phyloP scores from a whole-genome alignment of 176 grass and related monocot genomes.

The Tillandsia fasciculata region DNA sequence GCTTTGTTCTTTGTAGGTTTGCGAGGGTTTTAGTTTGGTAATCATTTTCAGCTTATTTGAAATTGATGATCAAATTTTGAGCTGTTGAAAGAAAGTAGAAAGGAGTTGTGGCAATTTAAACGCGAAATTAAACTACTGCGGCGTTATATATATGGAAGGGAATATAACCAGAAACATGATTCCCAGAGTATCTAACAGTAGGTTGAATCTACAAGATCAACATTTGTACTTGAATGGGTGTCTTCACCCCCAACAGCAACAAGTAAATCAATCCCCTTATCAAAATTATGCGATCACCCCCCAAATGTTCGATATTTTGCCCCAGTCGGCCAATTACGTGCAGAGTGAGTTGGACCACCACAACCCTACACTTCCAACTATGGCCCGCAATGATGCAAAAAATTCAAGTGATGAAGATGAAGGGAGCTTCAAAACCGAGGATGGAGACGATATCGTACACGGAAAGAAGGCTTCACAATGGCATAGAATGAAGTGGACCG shows the following conservation, averaged over 20 bases:
- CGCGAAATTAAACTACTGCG: neutral
- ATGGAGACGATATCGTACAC: slow-evolving; percentile 25
- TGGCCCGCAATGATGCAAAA: slow-evolving; percentile 18
- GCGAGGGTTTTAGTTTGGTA: too few species aligned
- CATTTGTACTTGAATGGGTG: slow-evolving; percentile 9
- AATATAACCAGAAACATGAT: slow-evolving; percentile 30
- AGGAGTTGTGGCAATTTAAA: too few species aligned
- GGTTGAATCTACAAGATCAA: slow-evolving; percentile 19
- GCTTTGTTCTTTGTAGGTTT: too few species aligned
- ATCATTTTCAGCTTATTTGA: too few species aligned
- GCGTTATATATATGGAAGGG: slow-evolving; percentile 27
- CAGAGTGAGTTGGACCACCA: slow-evolving; percentile 10
- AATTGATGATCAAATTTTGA: too few species aligned
- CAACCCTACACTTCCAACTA: neutral
- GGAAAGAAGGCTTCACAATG: slow-evolving; percentile 24
- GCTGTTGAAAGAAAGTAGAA: too few species aligned
- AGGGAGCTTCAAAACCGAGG: slow-evolving; percentile 9
- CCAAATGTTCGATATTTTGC: slow-evolving; percentile 13
- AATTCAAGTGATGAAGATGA: slow-evolving; percentile 25
- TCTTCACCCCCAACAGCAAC: neutral
- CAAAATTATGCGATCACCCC: slow-evolving; percentile 9
- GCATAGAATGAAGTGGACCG: slow-evolving; percentile 70
- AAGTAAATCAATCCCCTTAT: neutral
- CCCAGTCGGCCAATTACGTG: slow-evolving; percentile 15
- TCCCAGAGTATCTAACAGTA: slow-evolving; percentile 7